phyloP scores from a whole-genome alignment of 345 rosid genomes.

The Pistacia atlantica region DNA sequence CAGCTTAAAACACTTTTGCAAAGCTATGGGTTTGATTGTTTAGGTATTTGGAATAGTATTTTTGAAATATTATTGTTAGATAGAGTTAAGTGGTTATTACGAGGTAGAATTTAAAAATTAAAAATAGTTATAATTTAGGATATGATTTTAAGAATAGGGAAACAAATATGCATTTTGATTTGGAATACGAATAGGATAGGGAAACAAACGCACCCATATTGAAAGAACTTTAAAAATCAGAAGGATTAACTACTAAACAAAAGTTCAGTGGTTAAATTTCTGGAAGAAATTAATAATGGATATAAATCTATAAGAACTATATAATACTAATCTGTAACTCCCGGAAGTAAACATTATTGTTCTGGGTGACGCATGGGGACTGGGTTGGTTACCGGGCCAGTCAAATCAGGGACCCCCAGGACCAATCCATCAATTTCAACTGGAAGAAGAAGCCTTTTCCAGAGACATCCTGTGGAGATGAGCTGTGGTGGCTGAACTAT shows the following conservation, averaged over 20 bases:
- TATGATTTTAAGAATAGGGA: too few species aligned
- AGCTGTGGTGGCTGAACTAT: slow-evolving; percentile 48
- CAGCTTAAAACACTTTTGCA: neutral
- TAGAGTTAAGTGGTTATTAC: too few species aligned
- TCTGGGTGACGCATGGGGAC: slow-evolving; percentile 16
- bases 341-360: slow-evolving; percentile 19
- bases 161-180: too few species aligned
- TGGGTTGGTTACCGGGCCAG: slow-evolving; percentile 17
- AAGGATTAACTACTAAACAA: neutral
- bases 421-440: slow-evolving; percentile 52
- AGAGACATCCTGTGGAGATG: slow-evolving; percentile 51
- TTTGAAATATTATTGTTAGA: too few species aligned
- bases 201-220: neutral
- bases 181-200: too few species aligned
- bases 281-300: neutral
- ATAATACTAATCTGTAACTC: neutral
- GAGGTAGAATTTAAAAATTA: too few species aligned
- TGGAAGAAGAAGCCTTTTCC: slow-evolving; percentile 49
- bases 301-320: neutral
- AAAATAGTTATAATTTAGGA: too few species aligned
- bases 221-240: neutral
- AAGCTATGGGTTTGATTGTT: too few species aligned
- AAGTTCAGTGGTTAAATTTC: neutral
- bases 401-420: slow-evolving; percentile 30
- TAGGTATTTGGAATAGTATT: too few species aligned